Evolutionary conservation across 106 monocot species (phyloP).

Genomic region (Acanthochlamys bracteata): DNA sequence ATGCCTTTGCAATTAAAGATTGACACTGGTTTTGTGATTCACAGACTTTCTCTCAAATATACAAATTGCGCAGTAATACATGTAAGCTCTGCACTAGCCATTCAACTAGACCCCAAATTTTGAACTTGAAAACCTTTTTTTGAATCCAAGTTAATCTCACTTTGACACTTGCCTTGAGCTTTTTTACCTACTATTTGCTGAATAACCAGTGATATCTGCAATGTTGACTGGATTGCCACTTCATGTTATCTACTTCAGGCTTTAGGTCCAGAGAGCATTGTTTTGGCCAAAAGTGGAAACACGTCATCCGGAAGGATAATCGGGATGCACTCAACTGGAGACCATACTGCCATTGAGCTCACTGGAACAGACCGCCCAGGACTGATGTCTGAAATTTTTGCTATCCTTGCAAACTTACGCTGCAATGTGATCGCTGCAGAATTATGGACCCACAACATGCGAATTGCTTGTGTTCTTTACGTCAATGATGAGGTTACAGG

Average conservation of each 20-base stretch:
- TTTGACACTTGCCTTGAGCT: neutral
- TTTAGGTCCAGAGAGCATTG: constrained; percentile 72
- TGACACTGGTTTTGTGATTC: constrained; percentile 5
- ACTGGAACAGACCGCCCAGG: constrained; percentile 81
- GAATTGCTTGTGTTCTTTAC: constrained; percentile 75
- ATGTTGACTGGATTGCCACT: neutral
- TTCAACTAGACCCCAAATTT: neutral
- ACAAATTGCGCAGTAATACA: neutral
- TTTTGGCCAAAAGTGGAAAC: constrained; percentile 27
- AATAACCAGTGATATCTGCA: neutral
- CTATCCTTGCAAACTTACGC: constrained; percentile 48
- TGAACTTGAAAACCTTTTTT: no score
- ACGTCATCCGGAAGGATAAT: constrained; percentile 42
- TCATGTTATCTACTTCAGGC: constrained; percentile 34
- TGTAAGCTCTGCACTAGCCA: constrained; percentile 2
- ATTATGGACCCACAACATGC: constrained; percentile 81
- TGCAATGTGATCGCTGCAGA: constrained; percentile 87
- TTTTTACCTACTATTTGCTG: neutral
- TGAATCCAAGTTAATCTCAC: neutral
- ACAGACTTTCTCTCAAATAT: neutral
- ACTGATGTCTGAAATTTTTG: constrained; percentile 85
- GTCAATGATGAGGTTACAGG: constrained; percentile 58
- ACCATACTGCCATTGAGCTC: constrained; percentile 78
- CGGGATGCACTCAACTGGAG: constrained; percentile 61
- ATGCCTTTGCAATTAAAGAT: neutral